Base-by-base conservation (phyloP, 164 flowering plant species). In the Magnolia changhungtana region DNA sequence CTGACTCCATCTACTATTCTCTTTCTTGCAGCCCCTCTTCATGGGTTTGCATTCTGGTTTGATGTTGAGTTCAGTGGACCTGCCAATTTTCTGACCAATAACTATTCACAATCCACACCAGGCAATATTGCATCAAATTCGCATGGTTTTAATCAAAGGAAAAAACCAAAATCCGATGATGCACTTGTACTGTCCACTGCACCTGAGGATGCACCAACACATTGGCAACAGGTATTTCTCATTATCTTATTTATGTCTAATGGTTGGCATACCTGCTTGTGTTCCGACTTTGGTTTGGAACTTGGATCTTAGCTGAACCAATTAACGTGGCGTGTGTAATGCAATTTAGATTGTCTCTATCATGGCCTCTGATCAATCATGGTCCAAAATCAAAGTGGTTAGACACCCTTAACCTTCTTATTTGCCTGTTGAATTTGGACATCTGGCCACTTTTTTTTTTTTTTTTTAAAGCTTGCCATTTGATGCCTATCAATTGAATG, bases 11-110 rank as follows among this genome's bases (percentile, higher is more conserved):
- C 18, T 29, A 24, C 9, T 67, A 29, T 64, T 72, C 51, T 70
- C 67, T 68, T n/a, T 27, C 59, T 78, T 80, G 20, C 91, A 96
- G 99, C 96, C 76, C 97, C 97, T 61, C 75, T 96, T 67, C 91
- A 96, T 85, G 99, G 99, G 51, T 96, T 96, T 87, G 99, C 96
- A 11, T 94, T 96, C 84, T 96, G 99, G 99, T 96, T 96, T 69
- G 98, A 96, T 82, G 98, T 96, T 78, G 97, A 90, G 81, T 96
- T 96, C 82, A 78, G 79, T 63, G 88, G 83, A 31, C 91, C 91
- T 37, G 82, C 82, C 59, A 65, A 68, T 50, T 75, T 84, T 59
- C 72, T 89, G 8, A 24, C 64, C 73, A 81, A 82, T 74, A 78
- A 74, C 80, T 71, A 77, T 66, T 18, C 74, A 18, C 79, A 80